A percentile compares a stretch with the other conserved stretches of the same genome.
phyloP scores from a whole-genome alignment of 2,329 filamentous ascomycete genomes.

The Furcasterigmium sp. region DNA sequence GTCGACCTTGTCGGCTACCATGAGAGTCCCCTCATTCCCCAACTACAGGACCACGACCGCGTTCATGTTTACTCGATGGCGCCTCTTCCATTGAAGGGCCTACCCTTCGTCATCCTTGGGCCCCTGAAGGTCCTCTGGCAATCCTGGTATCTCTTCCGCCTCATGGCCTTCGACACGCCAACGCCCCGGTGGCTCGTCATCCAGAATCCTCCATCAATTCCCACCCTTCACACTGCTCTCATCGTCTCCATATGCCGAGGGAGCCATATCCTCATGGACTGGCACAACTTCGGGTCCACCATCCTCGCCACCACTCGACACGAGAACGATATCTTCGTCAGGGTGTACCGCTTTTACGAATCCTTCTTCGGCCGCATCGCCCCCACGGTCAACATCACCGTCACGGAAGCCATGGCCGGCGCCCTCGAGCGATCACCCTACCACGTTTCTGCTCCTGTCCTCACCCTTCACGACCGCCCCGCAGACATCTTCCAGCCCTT shows the following conservation, averaged over 20 bases:
- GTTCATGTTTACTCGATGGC: conserved; percentile 69
- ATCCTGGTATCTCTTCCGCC: conserved; percentile 62
- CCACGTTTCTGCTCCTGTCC: conserved; percentile 56
- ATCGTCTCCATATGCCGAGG: conserved; percentile 70
- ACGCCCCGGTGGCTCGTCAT: conserved; percentile 82
- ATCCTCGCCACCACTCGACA: conserved; percentile 66
- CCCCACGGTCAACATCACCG: conserved; percentile 70
- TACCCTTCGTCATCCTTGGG: conserved; percentile 73
- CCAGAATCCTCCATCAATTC: conserved; percentile 93
- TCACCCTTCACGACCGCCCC: conserved; percentile 81
- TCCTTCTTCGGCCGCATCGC: conserved; percentile 62
- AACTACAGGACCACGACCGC: conserved; percentile 61
- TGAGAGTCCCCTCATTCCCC: conserved; percentile 79
- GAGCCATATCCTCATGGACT: conserved; percentile 84
- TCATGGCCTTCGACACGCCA: conserved; percentile 68
- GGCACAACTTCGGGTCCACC: conserved; percentile 98
- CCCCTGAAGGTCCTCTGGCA: conserved; percentile 87
- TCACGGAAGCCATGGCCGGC: conserved; percentile 82
- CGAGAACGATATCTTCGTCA: conserved; percentile 66
- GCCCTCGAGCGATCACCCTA: conserved; percentile 63
- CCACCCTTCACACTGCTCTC: conserved; percentile 73
- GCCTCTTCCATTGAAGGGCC: conserved; percentile 57
- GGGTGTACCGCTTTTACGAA: conserved; percentile 74
- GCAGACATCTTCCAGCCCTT: conserved; percentile 76
- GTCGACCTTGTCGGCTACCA: conserved; percentile 87